These are phyloP conservation scores for Aspergillus tubingensis DNA, from an alignment of 2,329 filamentous ascomycete species.

Conservation along the genomic window DNA sequence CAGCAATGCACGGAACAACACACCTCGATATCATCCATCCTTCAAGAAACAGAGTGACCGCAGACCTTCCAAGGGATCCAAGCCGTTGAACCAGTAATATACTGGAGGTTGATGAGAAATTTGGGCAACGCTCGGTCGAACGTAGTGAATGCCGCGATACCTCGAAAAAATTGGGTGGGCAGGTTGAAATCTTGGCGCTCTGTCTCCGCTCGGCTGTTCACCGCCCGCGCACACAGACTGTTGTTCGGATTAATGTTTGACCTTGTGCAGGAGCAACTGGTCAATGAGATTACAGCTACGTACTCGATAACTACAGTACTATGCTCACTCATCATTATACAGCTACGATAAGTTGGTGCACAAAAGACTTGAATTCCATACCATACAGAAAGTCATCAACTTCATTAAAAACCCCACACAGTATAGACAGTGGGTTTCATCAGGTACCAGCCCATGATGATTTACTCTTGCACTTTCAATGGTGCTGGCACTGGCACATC, in stretches of 20 bases:
- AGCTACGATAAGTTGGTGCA: not conserved
- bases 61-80: conserved; percentile 1
- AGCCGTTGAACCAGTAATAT: conserved; percentile 10
- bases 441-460: conserved; percentile 4
- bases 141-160: conserved; percentile 26
- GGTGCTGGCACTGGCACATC: conserved; percentile 16
- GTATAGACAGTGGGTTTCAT: not conserved
- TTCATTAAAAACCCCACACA: not conserved
- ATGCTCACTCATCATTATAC: not conserved
- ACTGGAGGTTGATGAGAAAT: conserved; percentile 15
- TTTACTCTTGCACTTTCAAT: conserved; percentile 24
- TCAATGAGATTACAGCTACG: not conserved
- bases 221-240: conserved; percentile 17
- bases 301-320: too few relatives aligned
- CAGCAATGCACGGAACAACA: conserved; percentile 21
- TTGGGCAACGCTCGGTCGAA: conserved; percentile 17
- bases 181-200: conserved; percentile 42
- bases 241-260: not conserved
- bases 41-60: conserved; percentile 11
- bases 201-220: conserved; percentile 35
- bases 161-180: conserved; percentile 42
- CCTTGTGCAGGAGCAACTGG: not conserved
- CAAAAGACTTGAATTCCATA: not conserved
- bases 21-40: conserved; percentile 46
- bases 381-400: not conserved